Percentiles rank a stretch among this genome's conserved stretches.
These are phyloP conservation scores for Irpex sp. DNA, from an alignment of 1,284 basidiomycete species.

Conservation along the genomic window DNA sequence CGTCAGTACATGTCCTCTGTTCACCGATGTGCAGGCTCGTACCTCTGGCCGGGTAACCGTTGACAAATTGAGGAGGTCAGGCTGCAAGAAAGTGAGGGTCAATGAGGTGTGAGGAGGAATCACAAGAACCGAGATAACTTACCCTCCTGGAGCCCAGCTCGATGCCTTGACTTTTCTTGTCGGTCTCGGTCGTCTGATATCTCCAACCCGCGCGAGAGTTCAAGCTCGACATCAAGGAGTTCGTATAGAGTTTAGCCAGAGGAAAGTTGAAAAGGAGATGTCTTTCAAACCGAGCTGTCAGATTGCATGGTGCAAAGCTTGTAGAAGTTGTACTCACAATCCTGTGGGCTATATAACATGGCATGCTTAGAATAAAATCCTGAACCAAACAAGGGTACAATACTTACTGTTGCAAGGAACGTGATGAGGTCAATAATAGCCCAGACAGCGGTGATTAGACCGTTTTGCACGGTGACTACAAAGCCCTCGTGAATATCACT, in stretches of 20 bases:
- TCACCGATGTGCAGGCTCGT: background rate
- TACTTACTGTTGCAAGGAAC: slow-evolving; percentile 27
- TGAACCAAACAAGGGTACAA: background rate
- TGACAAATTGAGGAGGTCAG: slow-evolving; percentile 13
- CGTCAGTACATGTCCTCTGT: background rate
- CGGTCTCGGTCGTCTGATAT: slow-evolving; percentile 18
- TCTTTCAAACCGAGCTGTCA: slow-evolving; percentile 12
- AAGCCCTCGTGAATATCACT: background rate
- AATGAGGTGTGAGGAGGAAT: background rate
- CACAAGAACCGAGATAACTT: background rate
- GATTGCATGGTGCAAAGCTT: background rate
- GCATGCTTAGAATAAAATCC: no score
- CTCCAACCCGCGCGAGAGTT: slow-evolving; percentile 30
- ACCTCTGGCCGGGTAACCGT: slow-evolving; percentile 13
- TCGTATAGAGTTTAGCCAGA: slow-evolving; percentile 31
- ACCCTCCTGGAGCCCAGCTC: slow-evolving; percentile 6
- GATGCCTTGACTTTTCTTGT: slow-evolving; percentile 1
- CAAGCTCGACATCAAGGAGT: slow-evolving; percentile 31
- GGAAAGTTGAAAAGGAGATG: slow-evolving; percentile 31
- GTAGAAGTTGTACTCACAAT: slow-evolving; percentile 4
- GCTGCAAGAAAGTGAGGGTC: background rate
- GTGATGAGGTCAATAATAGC: slow-evolving; percentile 28
- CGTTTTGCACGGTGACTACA: slow-evolving; percentile 33
- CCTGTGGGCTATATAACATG: slow-evolving; percentile 5
- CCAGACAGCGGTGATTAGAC: slow-evolving; percentile 31